Evolutionary conservation across 495 filamentous ascomycete genomes (phyloP), one percentile per base, ranked within the genome.

Genomic region (Achaetomiella virescens): DNA sequence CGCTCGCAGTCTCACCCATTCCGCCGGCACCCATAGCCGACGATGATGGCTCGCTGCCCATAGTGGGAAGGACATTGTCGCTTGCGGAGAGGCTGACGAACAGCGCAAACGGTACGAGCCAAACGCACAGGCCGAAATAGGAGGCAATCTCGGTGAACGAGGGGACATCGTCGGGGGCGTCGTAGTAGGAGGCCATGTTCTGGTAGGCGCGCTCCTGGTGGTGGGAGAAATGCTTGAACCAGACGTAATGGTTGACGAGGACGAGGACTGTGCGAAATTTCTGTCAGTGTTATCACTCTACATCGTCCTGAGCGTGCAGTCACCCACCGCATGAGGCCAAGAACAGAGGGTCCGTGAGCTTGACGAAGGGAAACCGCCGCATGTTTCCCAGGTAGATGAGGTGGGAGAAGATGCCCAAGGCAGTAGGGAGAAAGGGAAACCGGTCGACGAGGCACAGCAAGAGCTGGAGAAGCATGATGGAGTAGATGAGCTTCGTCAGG

Each of bases 101-200:
- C 35, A 98, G 79, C 24, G 91, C 84, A 70, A 98, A 98, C 0
- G 93, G 93, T 2, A 97, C 87, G 12, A 98, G 79, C 93, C 93
- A 98, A 14, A 98, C 90, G 67, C 90, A 96, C 9, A 98, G 77
- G 5, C 93, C 93, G 64, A 98, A 98, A 68, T 92, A 98, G 1
- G 89, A 92, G 0, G 92, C 90, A 38, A 98, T 90, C 70, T 97
- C 90, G 10, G 91, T 91, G 70, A 98, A 98, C 33, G 82, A 85
- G 2, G 93, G 93, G 52, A 90, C 72, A 50, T 85, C 76, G 11
- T 74, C 70, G 37, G 81, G 70, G 47, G 54, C 57, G 62, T 83
- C 79, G 69, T 85, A 83, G 55, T 81, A 82, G 51, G 83, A 75
- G 29, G 70, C 57, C 69, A 67, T 67, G 48, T 66, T 70, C 43